Evolutionary conservation across 169 alveolate species (phyloP), one percentile per base, ranked within the genome.

Genomic region (Plasmodium gaboni): DNA sequence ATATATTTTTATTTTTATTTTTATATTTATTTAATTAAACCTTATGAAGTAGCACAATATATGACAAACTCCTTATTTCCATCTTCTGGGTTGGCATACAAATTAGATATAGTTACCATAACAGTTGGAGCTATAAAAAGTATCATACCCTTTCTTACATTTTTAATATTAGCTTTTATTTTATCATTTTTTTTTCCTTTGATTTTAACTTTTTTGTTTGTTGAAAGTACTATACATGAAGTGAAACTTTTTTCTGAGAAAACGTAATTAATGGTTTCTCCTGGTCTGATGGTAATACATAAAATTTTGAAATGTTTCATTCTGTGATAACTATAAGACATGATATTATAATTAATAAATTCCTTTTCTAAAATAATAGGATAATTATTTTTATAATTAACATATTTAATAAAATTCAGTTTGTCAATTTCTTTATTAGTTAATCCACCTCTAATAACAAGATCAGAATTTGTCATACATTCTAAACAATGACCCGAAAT

Each of bases 401-500:
- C 78, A 78, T 78, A 78, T 32, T 78, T 78, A 2, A 78, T 78
- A 78, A 78, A 78, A 24, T 78, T 78, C 10, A 78, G 4, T 59
- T 78, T 78, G 64, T 98, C 99, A 65, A 94, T 97, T 44, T 88
- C 92, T 91, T 98, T 98, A 15, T 98, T 97, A n/a, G 99, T 98
- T 19, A 98, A 94, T 8, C 99, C 99, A 26, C 98, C 97, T 88
- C 99, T 93, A 15, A 98, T 95, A 22, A 98, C 99, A 94, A 98
- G 97, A 92, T 98, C 99, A 26, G 99, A 96, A 87, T 95, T 95
- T 17, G 98, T 97, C 99, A 97, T 97, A 57, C 97, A 95, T 91
- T 98, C 99, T 28, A 98, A 73, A 46, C 99, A 96, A 65, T 98
- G 97, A 15, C 99, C 99, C 55, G 95, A 74, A 10, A 98, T 87